Evolutionary conservation across 73 alveolate species (phyloP), one percentile per base, ranked within the genome.

Genomic region (Uronychia setigera): DNA sequence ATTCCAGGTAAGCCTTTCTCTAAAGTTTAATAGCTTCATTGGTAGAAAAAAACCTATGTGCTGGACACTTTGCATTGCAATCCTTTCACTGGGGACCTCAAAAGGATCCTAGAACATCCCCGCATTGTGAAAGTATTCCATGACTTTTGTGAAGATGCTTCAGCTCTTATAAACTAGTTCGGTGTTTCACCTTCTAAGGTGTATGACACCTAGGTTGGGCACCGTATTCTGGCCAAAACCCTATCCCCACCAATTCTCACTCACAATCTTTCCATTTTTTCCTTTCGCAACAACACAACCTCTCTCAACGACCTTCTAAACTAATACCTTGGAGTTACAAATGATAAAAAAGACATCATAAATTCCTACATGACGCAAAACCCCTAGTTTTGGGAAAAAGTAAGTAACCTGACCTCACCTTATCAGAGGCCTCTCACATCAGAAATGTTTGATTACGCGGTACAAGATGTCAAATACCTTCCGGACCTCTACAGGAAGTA

Each of bases 131-230:
- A 89, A 82, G 84, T 89, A 27, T 89, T 89, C 59, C 95, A 89
- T 32, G 95, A 89, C 79, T 89, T 84, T 67, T 78, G 92, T 28
- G 95, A 89, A 60, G 95, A 89, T 46, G 58, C 88, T 26, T 88
- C 95, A 0, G 95, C 95, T 14, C 89, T 89, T 11, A 58, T 89
- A 46, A 46, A 46, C 67, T 46, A 46, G 19, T 46, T 46, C 67
- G 67, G 67, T 5, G 67, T 46, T 46, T 5, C 19, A 19, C 67
- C 67, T 11, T 11, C 67, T 19, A 46, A 19, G 67, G 67, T 46
- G 5, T 46, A 11, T 46, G 67, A 46, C 67, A 46, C 67, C 67
- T 46, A 46, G 19, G 19, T 46, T 19, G 67, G 67, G 5, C 67
- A 46, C 19, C 67, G 67, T 5, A 19, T 46, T 5, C 67, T 46